A percentile compares a stretch with the other conserved stretches of the same genome.
These are phyloP conservation scores for Colletotrichum sp. DNA, from an alignment of 2,329 filamentous ascomycete species.

Conservation along the genomic window DNA sequence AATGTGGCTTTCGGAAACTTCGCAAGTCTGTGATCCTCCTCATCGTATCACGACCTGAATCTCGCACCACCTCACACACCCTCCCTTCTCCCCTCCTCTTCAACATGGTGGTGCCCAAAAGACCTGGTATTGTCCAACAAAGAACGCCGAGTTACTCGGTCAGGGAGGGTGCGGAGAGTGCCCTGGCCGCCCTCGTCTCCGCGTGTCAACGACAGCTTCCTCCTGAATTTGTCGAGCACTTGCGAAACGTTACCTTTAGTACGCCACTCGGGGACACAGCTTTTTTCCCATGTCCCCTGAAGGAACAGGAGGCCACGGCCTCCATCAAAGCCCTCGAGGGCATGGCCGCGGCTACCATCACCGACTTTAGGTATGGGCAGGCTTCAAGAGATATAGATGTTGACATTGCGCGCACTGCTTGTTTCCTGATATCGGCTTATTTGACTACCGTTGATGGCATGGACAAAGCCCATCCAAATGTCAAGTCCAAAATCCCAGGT, in stretches of 20 bases:
- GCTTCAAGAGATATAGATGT: constrained; percentile 47
- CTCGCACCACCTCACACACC: neutral
- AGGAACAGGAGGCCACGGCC: constrained; percentile 41
- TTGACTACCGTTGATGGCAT: constrained; percentile 59
- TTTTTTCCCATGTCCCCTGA: constrained; percentile 44
- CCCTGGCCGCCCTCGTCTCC: constrained; percentile 29
- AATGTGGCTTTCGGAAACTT: constrained; percentile 15
- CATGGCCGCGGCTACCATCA: constrained; percentile 62
- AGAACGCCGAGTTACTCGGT: constrained; percentile 31
- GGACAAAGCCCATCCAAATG: constrained; percentile 49
- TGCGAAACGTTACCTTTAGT: constrained; percentile 32
- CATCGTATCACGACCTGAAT: neutral
- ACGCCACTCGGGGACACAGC: constrained; percentile 31
- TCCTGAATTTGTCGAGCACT: constrained; percentile 28
- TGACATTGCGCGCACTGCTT: constrained; percentile 57
- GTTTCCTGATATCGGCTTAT: constrained; percentile 63
- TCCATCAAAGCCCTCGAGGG: constrained; percentile 65
- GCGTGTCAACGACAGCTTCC: constrained; percentile 35
- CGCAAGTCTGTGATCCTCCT: neutral
- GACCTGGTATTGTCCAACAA: constrained; percentile 7
- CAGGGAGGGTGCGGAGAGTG: constrained; percentile 30
- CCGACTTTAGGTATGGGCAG: constrained; percentile 54
- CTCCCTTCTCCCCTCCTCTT: neutral
- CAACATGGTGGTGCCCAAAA: constrained; percentile 17
- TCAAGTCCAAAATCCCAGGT: constrained; percentile 35